A percentile compares a stretch with the other conserved stretches of the same genome.
phyloP scores from a whole-genome alignment of 495 filamentous ascomycete species.

The Penicillium dipodomyicola region DNA sequence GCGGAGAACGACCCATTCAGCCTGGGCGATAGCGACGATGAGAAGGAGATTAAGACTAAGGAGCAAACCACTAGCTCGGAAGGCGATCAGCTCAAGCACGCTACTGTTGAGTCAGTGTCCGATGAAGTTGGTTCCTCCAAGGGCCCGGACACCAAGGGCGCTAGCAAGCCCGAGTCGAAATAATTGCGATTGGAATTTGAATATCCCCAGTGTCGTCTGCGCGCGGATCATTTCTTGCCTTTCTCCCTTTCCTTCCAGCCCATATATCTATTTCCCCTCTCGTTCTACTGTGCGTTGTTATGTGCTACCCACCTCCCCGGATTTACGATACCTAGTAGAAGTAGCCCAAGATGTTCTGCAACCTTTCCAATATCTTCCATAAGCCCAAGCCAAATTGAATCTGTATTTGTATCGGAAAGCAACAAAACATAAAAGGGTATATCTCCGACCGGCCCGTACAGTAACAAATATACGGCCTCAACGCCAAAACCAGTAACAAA shows the following conservation, averaged over 20 bases:
- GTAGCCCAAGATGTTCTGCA: conserved; percentile 1
- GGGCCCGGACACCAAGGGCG: conserved; percentile 25
- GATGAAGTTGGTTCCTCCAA: conserved; percentile 30
- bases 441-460: conserved; percentile 10
- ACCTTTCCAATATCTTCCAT: neutral
- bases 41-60: conserved; percentile 73
- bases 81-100: conserved; percentile 66
- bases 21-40: conserved; percentile 92
- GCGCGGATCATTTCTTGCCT: neutral
- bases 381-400: conserved; percentile 11
- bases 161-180: conserved; percentile 32
- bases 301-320: conserved; percentile 1
- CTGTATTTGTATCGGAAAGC: conserved; percentile 8
- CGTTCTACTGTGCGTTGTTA: neutral
- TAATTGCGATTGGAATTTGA: conserved; percentile 18
- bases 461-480: neutral
- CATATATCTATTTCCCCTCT: neutral
- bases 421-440: conserved; percentile 22
- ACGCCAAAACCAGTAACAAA: conserved; percentile 16
- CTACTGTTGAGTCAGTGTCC: conserved; percentile 58
- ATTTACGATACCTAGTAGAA: conserved; percentile 18
- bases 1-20: conserved; percentile 94
- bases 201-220: conserved; percentile 6
- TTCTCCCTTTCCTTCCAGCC: neutral
- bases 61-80: conserved; percentile 62